These are phyloP conservation scores for Cucurbita ficifolia DNA, from an alignment of 306 rosid species.

Conservation along the genomic window DNA sequence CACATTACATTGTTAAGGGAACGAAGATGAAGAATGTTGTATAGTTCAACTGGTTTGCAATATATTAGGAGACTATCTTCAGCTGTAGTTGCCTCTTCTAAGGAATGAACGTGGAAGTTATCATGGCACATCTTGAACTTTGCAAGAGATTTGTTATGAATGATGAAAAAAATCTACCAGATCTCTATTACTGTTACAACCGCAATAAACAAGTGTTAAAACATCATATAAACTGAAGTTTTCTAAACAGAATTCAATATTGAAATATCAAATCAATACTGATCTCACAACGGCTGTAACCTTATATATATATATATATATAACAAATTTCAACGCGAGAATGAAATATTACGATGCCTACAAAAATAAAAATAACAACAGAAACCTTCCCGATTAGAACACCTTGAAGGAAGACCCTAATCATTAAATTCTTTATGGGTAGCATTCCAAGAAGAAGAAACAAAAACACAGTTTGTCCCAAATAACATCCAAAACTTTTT, in stretches of 20 bases:
- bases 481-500: background rate
- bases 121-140: conserved; percentile 63
- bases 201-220: background rate
- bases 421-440: background rate
- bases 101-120: conserved; percentile 46
- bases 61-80: conserved; percentile 80
- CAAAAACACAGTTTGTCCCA: background rate
- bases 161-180: background rate
- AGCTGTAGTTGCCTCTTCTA: conserved; percentile 50
- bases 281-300: background rate
- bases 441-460: background rate
- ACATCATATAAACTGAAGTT: background rate
- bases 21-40: conserved; percentile 82
- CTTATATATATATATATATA: background rate
- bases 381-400: background rate
- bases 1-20: conserved; percentile 50
- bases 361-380: background rate
- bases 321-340: background rate
- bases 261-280: background rate
- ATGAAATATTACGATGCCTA: background rate
- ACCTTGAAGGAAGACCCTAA: background rate
- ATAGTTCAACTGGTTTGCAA: conserved; percentile 94
- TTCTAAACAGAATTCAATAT: background rate
- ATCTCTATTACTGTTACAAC: background rate
- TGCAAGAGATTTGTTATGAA: background rate